Evolutionary conservation across 305 asterid species (phyloP).

Genomic region (Stenogyne calaminthoides): DNA sequence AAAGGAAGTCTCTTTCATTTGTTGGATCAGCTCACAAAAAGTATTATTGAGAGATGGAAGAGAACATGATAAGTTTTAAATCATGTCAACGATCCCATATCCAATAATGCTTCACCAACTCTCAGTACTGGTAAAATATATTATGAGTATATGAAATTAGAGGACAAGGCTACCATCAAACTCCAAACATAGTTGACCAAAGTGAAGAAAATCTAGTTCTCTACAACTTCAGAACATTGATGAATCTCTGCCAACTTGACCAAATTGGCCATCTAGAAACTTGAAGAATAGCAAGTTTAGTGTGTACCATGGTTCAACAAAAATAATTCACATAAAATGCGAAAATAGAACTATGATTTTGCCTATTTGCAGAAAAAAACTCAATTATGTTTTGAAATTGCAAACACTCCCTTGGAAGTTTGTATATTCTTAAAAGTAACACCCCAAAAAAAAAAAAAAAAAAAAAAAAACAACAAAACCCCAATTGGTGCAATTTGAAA

Average conservation of each 20-base stretch:
- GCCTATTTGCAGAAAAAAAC: background rate
- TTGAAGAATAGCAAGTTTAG: background rate
- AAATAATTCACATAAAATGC: background rate
- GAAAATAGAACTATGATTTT: background rate
- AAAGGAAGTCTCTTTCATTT: conserved; percentile 1
- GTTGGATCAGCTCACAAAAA: background rate
- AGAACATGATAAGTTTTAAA: background rate
- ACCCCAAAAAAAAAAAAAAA: accelerated
- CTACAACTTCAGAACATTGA: background rate
- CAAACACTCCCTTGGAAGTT: background rate
- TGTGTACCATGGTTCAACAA: background rate
- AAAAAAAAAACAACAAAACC: background rate
- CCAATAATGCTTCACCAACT: conserved; percentile 6
- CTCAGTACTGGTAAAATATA: background rate
- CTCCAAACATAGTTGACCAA: conserved; percentile 1
- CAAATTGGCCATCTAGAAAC: background rate
- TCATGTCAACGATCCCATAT: background rate
- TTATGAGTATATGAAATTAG: background rate
- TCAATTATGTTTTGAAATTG: background rate
- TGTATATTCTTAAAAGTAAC: background rate
- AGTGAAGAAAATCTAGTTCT: background rate
- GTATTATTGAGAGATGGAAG: background rate
- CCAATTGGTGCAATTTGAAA: background rate
- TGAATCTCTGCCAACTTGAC: conserved; percentile 4
- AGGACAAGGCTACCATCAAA: conserved; percentile 4